These are phyloP conservation scores for Coniochaeta sp. DNA, from an alignment of 2,329 filamentous ascomycete species.

Conservation along the genomic window DNA sequence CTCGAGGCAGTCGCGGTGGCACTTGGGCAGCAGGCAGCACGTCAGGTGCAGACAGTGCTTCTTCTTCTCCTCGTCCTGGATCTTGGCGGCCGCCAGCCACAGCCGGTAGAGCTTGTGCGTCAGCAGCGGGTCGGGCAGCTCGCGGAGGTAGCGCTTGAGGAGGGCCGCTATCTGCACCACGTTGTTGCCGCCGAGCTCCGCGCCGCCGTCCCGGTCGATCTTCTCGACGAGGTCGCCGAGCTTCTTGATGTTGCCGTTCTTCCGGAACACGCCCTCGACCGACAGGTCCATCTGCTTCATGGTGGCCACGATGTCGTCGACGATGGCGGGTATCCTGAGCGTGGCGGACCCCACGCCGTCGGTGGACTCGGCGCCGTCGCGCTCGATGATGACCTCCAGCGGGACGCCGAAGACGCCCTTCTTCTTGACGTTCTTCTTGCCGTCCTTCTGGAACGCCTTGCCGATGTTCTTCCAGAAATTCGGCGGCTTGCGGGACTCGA, in stretches of 20 bases:
- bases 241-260: constrained; percentile 97
- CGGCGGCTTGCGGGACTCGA: constrained; percentile 80
- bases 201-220: constrained; percentile 77
- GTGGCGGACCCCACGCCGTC: constrained; percentile 91
- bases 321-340: constrained; percentile 81
- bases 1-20: constrained; percentile 88
- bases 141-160: constrained; percentile 88
- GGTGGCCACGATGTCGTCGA: constrained; percentile 89
- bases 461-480: constrained; percentile 99
- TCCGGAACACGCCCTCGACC: constrained; percentile 95
- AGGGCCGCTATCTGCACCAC: constrained; percentile 91
- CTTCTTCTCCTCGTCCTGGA: constrained; percentile 72
- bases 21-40: constrained; percentile 87
- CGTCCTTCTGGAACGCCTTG: constrained; percentile 89
- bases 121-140: constrained; percentile 88
- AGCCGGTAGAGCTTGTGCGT: constrained; percentile 91
- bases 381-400: constrained; percentile 81
- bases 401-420: constrained; percentile 91
- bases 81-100: constrained; percentile 85
- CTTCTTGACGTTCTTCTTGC: constrained; percentile 71
- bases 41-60: constrained; percentile 82
- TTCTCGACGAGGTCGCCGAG: constrained; percentile 78
- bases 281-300: constrained; percentile 99
- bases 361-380: constrained; percentile 94
- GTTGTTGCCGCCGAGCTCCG: constrained; percentile 81